Evolutionary conservation across 2,329 filamentous ascomycete species (phyloP).

Genomic region (Trichoderma polysporum): DNA sequence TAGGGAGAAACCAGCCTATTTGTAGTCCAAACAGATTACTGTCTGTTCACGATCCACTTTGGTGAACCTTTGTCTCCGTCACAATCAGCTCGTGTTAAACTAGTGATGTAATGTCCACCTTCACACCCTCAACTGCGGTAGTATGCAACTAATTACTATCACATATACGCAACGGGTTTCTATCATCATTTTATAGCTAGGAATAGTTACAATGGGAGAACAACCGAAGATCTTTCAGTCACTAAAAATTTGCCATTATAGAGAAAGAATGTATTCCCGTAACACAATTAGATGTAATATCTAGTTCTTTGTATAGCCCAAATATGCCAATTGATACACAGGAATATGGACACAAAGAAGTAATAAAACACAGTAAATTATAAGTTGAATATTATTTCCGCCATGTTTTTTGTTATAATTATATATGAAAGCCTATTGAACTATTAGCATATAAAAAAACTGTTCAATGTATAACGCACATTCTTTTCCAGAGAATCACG

Average conservation of each 20-base stretch:
- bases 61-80: not conserved
- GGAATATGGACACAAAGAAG: not conserved
- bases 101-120: not conserved
- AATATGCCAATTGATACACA: not conserved
- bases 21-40: not conserved
- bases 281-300: not conserved
- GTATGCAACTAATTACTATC: not conserved
- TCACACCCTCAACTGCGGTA: not conserved
- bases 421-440: not conserved
- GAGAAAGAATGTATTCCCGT: not conserved
- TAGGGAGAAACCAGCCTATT: not conserved
- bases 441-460: not conserved
- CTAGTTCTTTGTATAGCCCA: not conserved
- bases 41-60: not conserved
- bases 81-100: not conserved
- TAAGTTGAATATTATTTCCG: not conserved
- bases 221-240: not conserved
- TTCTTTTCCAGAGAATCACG: not conserved
- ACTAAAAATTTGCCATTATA: not conserved
- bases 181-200: not conserved
- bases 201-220: not conserved
- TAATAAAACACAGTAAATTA: not conserved
- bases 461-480: not conserved
- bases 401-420: not conserved
- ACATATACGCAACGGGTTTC: not conserved